Evolutionary conservation across 2,329 filamentous ascomycete genomes (phyloP).

Genomic region (Aspergillus costaricaensis): DNA sequence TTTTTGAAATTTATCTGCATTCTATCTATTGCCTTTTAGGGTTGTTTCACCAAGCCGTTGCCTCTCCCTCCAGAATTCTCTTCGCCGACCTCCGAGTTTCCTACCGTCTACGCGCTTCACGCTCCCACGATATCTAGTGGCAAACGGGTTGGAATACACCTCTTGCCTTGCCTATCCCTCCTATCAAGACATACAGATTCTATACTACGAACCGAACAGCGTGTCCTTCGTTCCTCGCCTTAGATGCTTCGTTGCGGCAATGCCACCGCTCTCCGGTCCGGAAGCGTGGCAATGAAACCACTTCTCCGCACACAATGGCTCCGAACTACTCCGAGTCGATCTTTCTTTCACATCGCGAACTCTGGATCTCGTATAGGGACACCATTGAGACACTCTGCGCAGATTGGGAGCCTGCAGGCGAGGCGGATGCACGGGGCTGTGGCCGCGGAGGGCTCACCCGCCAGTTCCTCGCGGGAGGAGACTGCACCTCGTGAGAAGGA

Average conservation of each 20-base stretch:
- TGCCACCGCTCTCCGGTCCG: conserved; percentile 22
- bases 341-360: background rate
- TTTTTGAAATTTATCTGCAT: background rate
- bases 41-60: too few species aligned
- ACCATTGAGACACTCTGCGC: background rate
- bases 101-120: background rate
- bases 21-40: too few species aligned
- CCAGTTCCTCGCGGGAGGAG: too few species aligned
- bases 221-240: conserved; percentile 11
- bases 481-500: too few species aligned
- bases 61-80: background rate
- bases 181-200: too few species aligned
- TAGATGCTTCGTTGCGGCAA: conserved; percentile 26
- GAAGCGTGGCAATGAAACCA: conserved; percentile 16
- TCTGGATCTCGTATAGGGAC: background rate
- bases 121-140: background rate
- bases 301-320: conserved; percentile 9
- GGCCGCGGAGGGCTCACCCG: too few species aligned
- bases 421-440: too few species aligned
- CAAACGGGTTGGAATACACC: background rate
- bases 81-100: background rate
- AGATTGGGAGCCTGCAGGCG: background rate
- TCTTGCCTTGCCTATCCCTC: background rate
- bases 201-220: conserved; percentile 16
- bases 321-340: background rate